Conservation (phyloP, 352 stramenopile genomes). For the Aphanomyces stellatus region DNA sequence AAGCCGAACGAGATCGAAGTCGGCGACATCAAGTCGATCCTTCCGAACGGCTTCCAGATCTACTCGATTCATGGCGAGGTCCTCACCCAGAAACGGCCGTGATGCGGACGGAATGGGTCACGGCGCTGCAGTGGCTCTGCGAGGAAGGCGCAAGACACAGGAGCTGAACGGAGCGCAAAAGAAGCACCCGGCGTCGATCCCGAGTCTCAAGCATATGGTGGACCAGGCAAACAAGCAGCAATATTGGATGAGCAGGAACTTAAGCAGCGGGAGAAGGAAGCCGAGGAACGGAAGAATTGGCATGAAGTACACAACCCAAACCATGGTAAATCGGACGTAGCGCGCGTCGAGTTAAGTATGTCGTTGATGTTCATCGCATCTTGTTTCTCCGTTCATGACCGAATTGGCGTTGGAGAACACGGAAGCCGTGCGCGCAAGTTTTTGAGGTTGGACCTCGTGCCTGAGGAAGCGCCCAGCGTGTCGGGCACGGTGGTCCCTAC, state of each 20-base stretch:
- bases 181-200: constrained; percentile 23
- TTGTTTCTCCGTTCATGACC: no score
- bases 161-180: constrained; percentile 27
- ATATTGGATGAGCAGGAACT: constrained; percentile 69
- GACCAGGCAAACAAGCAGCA: constrained; percentile 61
- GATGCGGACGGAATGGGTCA: constrained; percentile 63
- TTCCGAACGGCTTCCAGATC: constrained; percentile 31
- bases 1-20: constrained; percentile 24
- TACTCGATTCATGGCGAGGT: constrained; percentile 48
- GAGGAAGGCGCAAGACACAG: constrained; percentile 37
- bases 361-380: no score
- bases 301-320: constrained; percentile 76
- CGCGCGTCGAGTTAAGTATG: no score
- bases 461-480: no score
- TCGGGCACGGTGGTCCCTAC: no score
- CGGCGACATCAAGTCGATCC: constrained; percentile 35
- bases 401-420: no score
- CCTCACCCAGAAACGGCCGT: constrained; percentile 52
- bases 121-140: constrained; percentile 59
- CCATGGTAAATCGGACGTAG: constrained; percentile 50
- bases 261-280: constrained; percentile 58
- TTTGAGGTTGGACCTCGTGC: no score
- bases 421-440: no score
- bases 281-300: constrained; percentile 72
- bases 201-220: constrained; percentile 57